These are phyloP conservation scores for Dictyophora rubrovolvata DNA, from an alignment of 768 basidiomycete species.

Conservation along the genomic window DNA sequence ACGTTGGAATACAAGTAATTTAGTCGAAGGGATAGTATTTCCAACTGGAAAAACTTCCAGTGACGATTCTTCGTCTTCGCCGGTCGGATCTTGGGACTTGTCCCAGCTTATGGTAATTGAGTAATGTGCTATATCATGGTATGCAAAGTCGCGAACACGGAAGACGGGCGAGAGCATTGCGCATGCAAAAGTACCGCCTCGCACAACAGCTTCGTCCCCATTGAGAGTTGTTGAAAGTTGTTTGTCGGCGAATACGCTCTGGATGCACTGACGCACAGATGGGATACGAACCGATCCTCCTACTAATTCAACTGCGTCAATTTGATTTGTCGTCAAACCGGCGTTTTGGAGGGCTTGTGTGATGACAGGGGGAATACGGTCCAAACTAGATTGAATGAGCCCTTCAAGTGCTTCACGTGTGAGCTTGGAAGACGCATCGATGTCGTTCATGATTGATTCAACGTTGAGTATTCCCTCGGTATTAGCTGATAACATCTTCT, in stretches of 20 bases:
- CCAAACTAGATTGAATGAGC: constrained; percentile 67
- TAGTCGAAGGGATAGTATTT: constrained; percentile 85
- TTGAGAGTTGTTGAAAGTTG: constrained; percentile 86
- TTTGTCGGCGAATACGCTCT: constrained; percentile 73
- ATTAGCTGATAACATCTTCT: constrained; percentile 95
- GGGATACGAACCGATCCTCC: constrained; percentile 92
- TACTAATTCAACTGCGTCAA: constrained; percentile 86
- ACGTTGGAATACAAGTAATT: constrained; percentile 91
- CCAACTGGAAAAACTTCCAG: constrained; percentile 82
- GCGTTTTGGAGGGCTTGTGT: constrained; percentile 72
- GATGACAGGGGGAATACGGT: constrained; percentile 66
- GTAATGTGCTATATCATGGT: constrained; percentile 79
- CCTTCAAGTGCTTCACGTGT: constrained; percentile 73
- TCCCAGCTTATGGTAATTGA: constrained; percentile 90
- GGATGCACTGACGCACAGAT: constrained; percentile 81
- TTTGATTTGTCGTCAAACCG: constrained; percentile 70
- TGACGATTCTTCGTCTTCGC: constrained; percentile 73
- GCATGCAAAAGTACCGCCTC: constrained; percentile 94
- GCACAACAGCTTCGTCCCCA: constrained; percentile 94
- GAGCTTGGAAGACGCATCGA: constrained; percentile 84
- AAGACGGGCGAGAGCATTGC: constrained; percentile 96
- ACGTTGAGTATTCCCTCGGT: constrained; percentile 80
- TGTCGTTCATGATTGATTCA: constrained; percentile 92
- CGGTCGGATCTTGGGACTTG: constrained; percentile 57
- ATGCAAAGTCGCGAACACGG: constrained; percentile 91